These are phyloP conservation scores for Fusarium globosum DNA, from an alignment of 2,329 filamentous ascomycete genomes.

Conservation along the genomic window DNA sequence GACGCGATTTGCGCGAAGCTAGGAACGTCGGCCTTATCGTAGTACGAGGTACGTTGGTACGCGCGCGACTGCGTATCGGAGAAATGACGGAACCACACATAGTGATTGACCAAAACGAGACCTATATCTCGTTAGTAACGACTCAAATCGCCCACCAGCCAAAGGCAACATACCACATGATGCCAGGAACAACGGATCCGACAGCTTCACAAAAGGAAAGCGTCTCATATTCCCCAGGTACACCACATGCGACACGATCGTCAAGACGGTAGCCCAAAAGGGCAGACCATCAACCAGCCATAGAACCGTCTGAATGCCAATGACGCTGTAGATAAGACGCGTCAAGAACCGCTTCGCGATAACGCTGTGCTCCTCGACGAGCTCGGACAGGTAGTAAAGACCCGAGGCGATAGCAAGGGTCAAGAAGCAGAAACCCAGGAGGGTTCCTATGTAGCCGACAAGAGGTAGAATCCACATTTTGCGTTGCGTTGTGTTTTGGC, in stretches of 20 bases:
- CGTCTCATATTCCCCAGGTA: conserved; percentile 87
- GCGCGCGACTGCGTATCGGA: conserved; percentile 70
- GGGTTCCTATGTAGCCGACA: conserved; percentile 87
- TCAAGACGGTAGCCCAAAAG: conserved; percentile 76
- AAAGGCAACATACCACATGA: conserved; percentile 74
- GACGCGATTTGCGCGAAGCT: conserved; percentile 94
- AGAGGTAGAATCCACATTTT: conserved; percentile 97
- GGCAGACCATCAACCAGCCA: conserved; percentile 89
- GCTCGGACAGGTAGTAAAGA: conserved; percentile 96
- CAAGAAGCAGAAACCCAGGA: conserved; percentile 91
- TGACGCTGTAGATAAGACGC: conserved; percentile 84
- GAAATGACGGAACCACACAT: conserved; percentile 96
- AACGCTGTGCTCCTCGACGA: conserved; percentile 98
- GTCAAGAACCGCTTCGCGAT: conserved; percentile 88
- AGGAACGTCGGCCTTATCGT: conserved; percentile 74
- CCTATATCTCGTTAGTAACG: conserved; percentile 56
- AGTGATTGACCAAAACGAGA: conserved; percentile 90
- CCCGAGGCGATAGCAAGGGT: conserved; percentile 98
- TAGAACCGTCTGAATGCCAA: conserved; percentile 78
- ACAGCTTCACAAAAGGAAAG: conserved; percentile 83
- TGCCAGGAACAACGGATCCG: conserved; percentile 85
- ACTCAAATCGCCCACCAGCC: rapidly evolving
- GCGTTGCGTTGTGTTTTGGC: conserved; percentile 22
- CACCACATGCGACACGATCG: conserved; percentile 82
- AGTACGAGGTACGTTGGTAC: conserved; percentile 69